phyloP scores from a whole-genome alignment of 2,329 filamentous ascomycete species.

The Albophoma yamanashiensis region DNA sequence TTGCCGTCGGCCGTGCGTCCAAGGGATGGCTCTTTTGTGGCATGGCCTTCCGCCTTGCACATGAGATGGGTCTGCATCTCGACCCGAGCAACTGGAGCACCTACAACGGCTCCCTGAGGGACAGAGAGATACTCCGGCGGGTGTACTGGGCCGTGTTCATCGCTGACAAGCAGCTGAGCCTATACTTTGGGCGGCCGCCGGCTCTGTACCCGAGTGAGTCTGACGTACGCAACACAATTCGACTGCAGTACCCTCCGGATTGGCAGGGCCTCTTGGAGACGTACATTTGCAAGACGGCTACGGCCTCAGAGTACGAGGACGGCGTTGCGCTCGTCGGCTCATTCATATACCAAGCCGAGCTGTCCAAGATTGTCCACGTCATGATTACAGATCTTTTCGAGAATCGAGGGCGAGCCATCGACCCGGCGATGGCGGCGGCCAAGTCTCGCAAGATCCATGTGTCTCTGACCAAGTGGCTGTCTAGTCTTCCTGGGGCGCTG shows the following conservation, averaged over 20 bases:
- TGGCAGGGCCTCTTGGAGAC: conserved; percentile 36
- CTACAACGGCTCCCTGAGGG: conserved; percentile 23
- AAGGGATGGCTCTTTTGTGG: conserved; percentile 42
- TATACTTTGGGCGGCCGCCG: conserved; percentile 40
- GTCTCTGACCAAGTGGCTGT: conserved; percentile 34
- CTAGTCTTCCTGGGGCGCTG: conserved; percentile 31
- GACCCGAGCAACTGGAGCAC: conserved; percentile 39
- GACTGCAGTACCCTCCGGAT: conserved; percentile 36
- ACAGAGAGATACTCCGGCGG: conserved; percentile 35
- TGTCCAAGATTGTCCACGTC: conserved; percentile 35
- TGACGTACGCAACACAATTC: conserved; percentile 36
- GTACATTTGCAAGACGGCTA: conserved; percentile 32
- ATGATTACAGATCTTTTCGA: conserved; percentile 41
- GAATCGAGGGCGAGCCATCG: conserved; percentile 30
- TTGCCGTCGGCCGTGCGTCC: conserved; percentile 34
- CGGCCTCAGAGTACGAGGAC: conserved; percentile 35
- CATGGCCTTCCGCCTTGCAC: conserved; percentile 39
- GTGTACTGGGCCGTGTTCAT: conserved; percentile 41
- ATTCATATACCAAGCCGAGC: conserved; percentile 35
- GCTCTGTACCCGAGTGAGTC: conserved; percentile 37
- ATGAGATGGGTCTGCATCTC: conserved; percentile 41
- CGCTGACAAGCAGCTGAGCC: conserved; percentile 37
- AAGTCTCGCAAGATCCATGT: conserved; percentile 35
- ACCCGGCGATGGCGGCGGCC: conserved; percentile 27
- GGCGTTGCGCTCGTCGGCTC: conserved; percentile 30